A percentile compares a stretch with the other conserved stretches of the same genome.
Conservation (phyloP, 2,329 filamentous ascomycete species). For the Pseudohalonectria lignicola region DNA sequence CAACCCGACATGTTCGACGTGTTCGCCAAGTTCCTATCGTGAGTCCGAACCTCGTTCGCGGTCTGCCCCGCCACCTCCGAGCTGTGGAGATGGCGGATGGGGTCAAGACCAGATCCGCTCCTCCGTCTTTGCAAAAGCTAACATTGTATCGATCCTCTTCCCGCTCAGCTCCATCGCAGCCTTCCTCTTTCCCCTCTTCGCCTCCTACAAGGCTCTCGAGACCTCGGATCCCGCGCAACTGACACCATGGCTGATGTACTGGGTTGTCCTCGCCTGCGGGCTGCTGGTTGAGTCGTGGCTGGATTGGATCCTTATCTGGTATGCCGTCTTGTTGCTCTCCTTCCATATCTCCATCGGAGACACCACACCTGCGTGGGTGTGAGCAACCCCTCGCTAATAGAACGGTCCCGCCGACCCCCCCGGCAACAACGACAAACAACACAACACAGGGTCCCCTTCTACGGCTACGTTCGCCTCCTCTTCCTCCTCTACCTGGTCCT, state of each 20-base stretch:
- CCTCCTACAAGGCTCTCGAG: conserved; percentile 95
- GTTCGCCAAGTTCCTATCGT: conserved; percentile 69
- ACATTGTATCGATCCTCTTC: too few relatives aligned
- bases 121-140: conserved; percentile 6
- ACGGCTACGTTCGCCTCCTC: conserved; percentile 77
- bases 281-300: conserved; percentile 80
- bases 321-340: conserved; percentile 14
- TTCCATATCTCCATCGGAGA: too few relatives aligned
- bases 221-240: conserved; percentile 80
- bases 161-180: conserved; percentile 71
- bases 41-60: conserved; percentile 24
- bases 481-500: conserved; percentile 91
- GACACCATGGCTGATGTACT: conserved; percentile 99
- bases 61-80: conserved; percentile 9
- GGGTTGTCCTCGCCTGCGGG: conserved; percentile 79
- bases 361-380: too few relatives aligned
- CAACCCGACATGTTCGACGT: conserved; percentile 82
- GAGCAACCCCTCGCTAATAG: too few relatives aligned
- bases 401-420: too few relatives aligned
- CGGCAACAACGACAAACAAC: too few relatives aligned
- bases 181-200: conserved; percentile 90
- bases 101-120: too few relatives aligned
- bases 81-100: conserved; percentile 9
- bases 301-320: conserved; percentile 78
- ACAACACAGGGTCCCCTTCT: conserved; percentile 67